Conservation (phyloP, 345 rosid species). For the Tarenaya hassleriana region DNA sequence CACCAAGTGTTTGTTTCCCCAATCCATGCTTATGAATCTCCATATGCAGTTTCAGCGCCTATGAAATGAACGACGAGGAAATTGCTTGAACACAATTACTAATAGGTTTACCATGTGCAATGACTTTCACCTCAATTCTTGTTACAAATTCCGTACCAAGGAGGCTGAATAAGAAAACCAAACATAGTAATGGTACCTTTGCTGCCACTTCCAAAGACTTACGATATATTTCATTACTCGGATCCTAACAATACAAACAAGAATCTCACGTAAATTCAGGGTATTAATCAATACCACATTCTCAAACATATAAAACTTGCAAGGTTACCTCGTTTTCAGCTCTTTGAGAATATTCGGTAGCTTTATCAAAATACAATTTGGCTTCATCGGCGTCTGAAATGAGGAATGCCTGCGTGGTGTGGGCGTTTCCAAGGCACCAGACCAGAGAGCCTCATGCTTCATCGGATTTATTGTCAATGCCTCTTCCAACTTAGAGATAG, state of each 20-base stretch:
- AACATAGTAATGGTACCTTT: constrained; percentile 41
- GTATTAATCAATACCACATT: not conserved
- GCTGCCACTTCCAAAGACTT: constrained; percentile 66
- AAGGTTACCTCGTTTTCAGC: constrained; percentile 41
- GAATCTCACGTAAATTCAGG: not conserved
- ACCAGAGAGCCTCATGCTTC: constrained; percentile 43
- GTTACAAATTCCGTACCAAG: not conserved
- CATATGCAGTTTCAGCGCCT: constrained; percentile 74
- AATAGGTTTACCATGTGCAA: not conserved
- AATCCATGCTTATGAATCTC: constrained; percentile 60
- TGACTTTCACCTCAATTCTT: not conserved
- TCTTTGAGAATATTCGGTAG: constrained; percentile 38
- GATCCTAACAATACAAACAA: constrained; percentile 46
- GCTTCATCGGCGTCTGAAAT: constrained; percentile 43
- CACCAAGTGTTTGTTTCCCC: constrained; percentile 36
- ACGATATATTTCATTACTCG: constrained; percentile 54
- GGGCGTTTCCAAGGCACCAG: constrained; percentile 61
- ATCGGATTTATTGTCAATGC: constrained; percentile 39
- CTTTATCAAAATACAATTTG: constrained; percentile 36
- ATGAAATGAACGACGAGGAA: not conserved
- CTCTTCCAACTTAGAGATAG: constrained; percentile 54
- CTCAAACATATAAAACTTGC: not conserved
- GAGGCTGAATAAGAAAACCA: not conserved
- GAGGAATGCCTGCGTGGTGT: constrained; percentile 45
- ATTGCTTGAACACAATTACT: no score